Evolutionary conservation across 1,284 basidiomycete genomes (phyloP).

Genomic region (Ganoderma boninense): DNA sequence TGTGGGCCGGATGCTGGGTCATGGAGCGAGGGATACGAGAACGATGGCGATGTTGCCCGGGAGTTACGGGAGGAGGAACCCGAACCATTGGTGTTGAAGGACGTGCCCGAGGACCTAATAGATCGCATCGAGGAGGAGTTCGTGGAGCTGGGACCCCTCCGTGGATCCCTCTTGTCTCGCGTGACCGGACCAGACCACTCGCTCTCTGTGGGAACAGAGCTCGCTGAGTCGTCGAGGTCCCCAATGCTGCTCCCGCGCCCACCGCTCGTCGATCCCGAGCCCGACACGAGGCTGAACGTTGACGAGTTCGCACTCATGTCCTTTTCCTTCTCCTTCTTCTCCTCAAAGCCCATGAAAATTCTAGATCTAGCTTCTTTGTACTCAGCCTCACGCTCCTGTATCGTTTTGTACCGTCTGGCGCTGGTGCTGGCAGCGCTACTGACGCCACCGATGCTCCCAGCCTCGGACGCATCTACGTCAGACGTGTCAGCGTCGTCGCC

Average conservation of each 20-base stretch:
- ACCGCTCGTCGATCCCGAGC: slow-evolving; percentile 67
- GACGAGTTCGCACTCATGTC: slow-evolving; percentile 81
- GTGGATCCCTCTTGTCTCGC: slow-evolving; percentile 60
- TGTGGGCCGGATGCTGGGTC: slow-evolving; percentile 59
- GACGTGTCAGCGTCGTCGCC: slow-evolving; percentile 79
- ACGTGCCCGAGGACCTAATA: slow-evolving; percentile 56
- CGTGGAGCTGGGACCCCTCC: slow-evolving; percentile 51
- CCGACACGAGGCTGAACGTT: slow-evolving; percentile 71
- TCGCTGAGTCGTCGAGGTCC: slow-evolving; percentile 70
- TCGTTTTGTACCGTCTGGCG: slow-evolving; percentile 73
- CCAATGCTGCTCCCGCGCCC: slow-evolving; percentile 63
- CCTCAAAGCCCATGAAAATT: slow-evolving; percentile 84
- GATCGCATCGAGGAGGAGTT: slow-evolving; percentile 67
- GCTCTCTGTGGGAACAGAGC: slow-evolving; percentile 79
- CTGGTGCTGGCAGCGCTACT: slow-evolving; percentile 66
- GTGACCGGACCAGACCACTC: slow-evolving; percentile 75
- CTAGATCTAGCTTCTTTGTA: slow-evolving; percentile 84
- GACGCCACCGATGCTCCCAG: slow-evolving; percentile 75
- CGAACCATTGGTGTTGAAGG: slow-evolving; percentile 61
- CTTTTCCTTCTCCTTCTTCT: slow-evolving; percentile 77
- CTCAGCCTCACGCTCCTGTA: slow-evolving; percentile 83
- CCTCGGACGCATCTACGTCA: slow-evolving; percentile 79
- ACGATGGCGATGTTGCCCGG: slow-evolving; percentile 75
- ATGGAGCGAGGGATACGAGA: slow-evolving; percentile 74
- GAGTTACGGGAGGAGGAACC: slow-evolving; percentile 73